Percentiles rank a stretch among this genome's conserved stretches.
phyloP scores from a whole-genome alignment of 768 basidiomycete species.

The Tricholoma furcatifolium region DNA sequence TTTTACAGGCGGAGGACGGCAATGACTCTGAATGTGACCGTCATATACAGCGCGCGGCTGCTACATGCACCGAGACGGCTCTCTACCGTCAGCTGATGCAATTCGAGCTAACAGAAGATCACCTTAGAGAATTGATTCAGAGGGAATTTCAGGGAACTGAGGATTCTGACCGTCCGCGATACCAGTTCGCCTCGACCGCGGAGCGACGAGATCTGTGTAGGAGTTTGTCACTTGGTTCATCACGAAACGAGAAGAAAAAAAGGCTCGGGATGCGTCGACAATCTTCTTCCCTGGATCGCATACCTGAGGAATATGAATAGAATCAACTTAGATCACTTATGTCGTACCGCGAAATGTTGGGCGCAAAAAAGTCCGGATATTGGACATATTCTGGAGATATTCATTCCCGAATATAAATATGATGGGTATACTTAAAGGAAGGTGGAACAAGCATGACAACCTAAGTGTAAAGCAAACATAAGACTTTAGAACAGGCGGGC shows the following conservation, averaged over 20 bases:
- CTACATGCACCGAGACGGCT: not conserved
- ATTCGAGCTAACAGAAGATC: not conserved
- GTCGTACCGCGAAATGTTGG: not conserved
- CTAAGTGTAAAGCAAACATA: not conserved
- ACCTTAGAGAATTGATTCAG: conserved; percentile 1
- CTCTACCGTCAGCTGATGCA: conserved; percentile 3
- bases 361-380: no score
- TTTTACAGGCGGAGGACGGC: not conserved
- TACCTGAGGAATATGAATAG: conserved; percentile 4
- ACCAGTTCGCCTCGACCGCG: not conserved
- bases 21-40: not conserved
- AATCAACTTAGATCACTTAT: not conserved
- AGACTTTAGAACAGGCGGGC: not conserved
- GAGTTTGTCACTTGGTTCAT: not conserved
- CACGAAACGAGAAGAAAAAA: not conserved
- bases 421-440: not conserved
- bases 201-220: not conserved
- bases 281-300: not conserved
- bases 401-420: not conserved
- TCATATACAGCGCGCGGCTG: not conserved
- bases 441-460: no score
- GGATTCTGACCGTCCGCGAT: not conserved
- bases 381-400: no score
- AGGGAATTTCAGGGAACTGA: not conserved
- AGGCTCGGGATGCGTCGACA: conserved; percentile 2